Base-by-base conservation (phyloP, 306 rosid genomes). In the Astragalus glycyphyllos region DNA sequence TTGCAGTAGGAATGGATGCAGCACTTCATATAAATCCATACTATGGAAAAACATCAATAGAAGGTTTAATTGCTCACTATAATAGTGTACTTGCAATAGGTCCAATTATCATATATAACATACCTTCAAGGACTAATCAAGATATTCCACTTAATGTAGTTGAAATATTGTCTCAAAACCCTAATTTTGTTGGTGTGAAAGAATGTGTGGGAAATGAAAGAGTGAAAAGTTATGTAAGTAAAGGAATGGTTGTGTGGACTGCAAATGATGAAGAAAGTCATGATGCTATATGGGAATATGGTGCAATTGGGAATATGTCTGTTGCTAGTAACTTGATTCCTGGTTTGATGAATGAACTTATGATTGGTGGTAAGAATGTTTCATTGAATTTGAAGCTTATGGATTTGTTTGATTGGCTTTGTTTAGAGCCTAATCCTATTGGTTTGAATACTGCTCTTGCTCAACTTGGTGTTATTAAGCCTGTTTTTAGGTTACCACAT, bases 1-100 rank as follows among this genome's bases (percentile, higher is more conserved):
- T 90, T 83, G 96, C 96, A 1, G 98, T 93, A 67, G 98, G 97
- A 75, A 93, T 90, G 98, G 88, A 93, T 69, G 98, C 94, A n/a
- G 94, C 98, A 29, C 94, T 93, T 61, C 97, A 93, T 72, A 90
- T 90, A 73, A 93, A 90, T 77, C 98, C 98, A 44, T 93, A 93
- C 79, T 90, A 93, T 54, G 98, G 98, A 0, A 93, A 85, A 83
- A 93, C 97, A 59, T 93, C 98, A 34, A 40, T 80, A 70, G 87
- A 86, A 16, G 98, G 97, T 29, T 54, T 90, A 69, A 55, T 90
- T 55, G 73, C 91, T 12, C 98, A 90, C 80, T 91, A 88, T 1
- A 75, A 86, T 0, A 78, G 81, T 58, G 90, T 90, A 40, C 71
- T 93, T 48, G 81, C 91, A 13, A 88, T 93, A 85, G 98, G 96